Conservation (phyloP, 805 yeast species). For the Wickerhamomyces bisporus region DNA sequence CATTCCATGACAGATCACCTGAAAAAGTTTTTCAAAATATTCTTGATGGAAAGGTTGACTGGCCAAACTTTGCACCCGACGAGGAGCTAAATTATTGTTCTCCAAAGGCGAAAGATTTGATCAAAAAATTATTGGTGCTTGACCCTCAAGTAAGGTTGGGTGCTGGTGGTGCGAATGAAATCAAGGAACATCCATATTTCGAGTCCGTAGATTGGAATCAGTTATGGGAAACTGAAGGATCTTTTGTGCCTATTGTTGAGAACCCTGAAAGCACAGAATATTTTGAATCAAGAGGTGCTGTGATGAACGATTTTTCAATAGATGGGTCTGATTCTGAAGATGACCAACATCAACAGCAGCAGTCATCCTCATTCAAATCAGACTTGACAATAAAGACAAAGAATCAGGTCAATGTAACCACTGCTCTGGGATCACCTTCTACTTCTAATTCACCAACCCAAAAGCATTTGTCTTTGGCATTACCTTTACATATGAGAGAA, state of each 20-base stretch:
- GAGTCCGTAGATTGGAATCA: constrained; percentile 66
- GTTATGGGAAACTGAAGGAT: constrained; percentile 64
- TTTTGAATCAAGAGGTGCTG: constrained; percentile 89
- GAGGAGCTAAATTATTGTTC: constrained; percentile 56
- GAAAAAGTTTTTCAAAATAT: constrained; percentile 81
- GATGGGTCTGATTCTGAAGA: constrained; percentile 29
- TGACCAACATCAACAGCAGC: constrained; percentile 10
- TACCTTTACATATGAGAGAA: constrained; percentile 57
- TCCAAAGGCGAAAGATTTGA: constrained; percentile 69
- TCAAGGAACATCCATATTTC: constrained; percentile 76
- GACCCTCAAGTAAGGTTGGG: constrained; percentile 74
- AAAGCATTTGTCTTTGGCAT: constrained; percentile 39
- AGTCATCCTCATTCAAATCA: too few species aligned
- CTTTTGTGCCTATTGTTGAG: constrained; percentile 75
- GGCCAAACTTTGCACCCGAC: constrained; percentile 64
- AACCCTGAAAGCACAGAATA: constrained; percentile 88
- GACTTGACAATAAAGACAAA: not conserved
- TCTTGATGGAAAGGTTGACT: constrained; percentile 63
- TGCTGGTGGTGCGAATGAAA: constrained; percentile 70
- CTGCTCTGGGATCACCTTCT: constrained; percentile 25
- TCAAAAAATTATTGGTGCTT: constrained; percentile 52
- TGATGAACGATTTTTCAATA: constrained; percentile 53
- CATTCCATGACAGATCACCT: constrained; percentile 81
- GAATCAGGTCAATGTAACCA: constrained; percentile 14
- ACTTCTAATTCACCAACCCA: constrained; percentile 29